Conservation (phyloP, 139 green algal genomes). For the Desmodesmus armatus region DNA sequence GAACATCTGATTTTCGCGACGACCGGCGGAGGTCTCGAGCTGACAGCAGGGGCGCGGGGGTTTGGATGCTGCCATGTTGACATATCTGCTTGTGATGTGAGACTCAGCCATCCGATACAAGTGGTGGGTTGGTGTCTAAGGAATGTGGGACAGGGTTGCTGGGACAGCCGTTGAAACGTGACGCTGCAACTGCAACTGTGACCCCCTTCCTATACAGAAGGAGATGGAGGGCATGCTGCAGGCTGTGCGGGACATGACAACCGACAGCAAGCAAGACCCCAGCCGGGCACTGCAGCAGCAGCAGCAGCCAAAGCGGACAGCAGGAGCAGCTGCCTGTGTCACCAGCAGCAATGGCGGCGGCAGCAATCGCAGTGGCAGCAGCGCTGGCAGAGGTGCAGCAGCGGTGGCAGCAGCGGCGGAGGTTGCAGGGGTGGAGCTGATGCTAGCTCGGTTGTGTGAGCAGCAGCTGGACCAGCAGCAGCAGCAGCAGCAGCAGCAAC, state of each 20-base stretch:
- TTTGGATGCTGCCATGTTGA: too few relatives aligned
- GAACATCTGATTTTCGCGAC: too few relatives aligned
- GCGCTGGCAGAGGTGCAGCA: neutral
- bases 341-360: too few relatives aligned
- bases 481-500: slow-evolving; percentile 3
- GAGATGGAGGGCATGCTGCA: slow-evolving; percentile 60
- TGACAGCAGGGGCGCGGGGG: too few relatives aligned
- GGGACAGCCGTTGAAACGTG: neutral
- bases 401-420: neutral
- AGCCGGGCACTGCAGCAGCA: slow-evolving; percentile 12
- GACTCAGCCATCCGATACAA: neutral
- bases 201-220: slow-evolving; percentile 55
- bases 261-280: too few relatives aligned
- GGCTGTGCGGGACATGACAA: slow-evolving; percentile 48
- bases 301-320: neutral
- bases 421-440: neutral
- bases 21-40: too few relatives aligned
- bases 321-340: neutral
- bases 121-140: neutral
- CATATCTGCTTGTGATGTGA: neutral
- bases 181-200: neutral
- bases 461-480: neutral
- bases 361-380: too few relatives aligned
- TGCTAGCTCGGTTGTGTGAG: neutral
- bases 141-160: neutral